Conservation (phyloP, 345 rosid species). For the Lepidium africanum region DNA sequence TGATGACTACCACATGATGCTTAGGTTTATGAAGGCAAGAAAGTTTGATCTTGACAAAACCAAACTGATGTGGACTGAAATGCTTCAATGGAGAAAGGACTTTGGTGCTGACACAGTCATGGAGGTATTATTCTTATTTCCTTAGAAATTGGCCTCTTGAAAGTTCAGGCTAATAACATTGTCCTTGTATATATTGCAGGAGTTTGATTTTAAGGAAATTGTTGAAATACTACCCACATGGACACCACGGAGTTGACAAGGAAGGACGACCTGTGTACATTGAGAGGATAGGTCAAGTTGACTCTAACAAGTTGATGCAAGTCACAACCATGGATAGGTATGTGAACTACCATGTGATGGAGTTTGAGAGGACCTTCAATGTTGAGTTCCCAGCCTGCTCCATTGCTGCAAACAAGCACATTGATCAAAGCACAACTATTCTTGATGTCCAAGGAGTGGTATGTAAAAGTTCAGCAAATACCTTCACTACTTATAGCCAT, state of each 20-base stretch:
- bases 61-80: slow-evolving; percentile 90
- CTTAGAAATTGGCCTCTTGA: too few species aligned
- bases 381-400: slow-evolving; percentile 87
- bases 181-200: slow-evolving; percentile 30
- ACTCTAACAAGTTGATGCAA: slow-evolving; percentile 83
- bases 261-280: slow-evolving; percentile 93
- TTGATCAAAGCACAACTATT: slow-evolving; percentile 95
- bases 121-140: slow-evolving; percentile 39
- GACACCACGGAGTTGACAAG: slow-evolving; percentile 89
- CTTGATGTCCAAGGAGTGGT: slow-evolving; percentile 99
- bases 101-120: slow-evolving; percentile 65
- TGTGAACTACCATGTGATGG: slow-evolving; percentile 83
- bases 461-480: slow-evolving; percentile 17
- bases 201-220: slow-evolving; percentile 66
- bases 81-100: slow-evolving; percentile 88
- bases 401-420: slow-evolving; percentile 75
- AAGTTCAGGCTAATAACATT: background rate
- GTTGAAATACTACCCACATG: slow-evolving; percentile 75
- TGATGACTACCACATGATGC: slow-evolving; percentile 90
- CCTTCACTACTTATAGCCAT: background rate
- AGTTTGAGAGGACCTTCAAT: slow-evolving; percentile 78
- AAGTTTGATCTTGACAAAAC: slow-evolving; percentile 82
- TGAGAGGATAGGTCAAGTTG: slow-evolving; percentile 83
- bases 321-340: slow-evolving; percentile 90
- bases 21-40: slow-evolving; percentile 92